Conservation (phyloP, 2,329 filamentous ascomycete genomes). For the Trichoderma gracile region DNA sequence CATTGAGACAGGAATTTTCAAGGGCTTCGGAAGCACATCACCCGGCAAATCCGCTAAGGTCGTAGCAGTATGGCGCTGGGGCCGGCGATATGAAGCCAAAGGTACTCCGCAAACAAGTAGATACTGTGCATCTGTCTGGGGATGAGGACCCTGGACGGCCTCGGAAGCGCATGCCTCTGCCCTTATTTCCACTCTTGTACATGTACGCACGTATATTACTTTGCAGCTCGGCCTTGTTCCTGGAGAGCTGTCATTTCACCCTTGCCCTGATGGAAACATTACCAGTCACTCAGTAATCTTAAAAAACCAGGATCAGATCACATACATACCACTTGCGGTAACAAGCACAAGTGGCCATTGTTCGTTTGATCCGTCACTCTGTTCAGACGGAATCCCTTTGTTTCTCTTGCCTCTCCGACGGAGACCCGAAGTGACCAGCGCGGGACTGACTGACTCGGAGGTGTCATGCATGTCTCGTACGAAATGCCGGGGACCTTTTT, state of each 20-base stretch:
- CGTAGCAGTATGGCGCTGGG: neutral
- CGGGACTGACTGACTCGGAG: slow-evolving; percentile 12
- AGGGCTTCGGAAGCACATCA: slow-evolving; percentile 23
- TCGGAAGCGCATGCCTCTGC: slow-evolving; percentile 1
- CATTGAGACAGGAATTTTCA: slow-evolving; percentile 10
- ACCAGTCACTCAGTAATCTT: slow-evolving; percentile 21
- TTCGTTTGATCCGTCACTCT: slow-evolving; percentile 7
- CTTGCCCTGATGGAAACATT: neutral
- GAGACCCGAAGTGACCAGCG: neutral
- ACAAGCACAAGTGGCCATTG: neutral
- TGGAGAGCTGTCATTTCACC: slow-evolving; percentile 15
- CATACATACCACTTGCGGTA: neutral
- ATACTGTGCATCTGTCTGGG: slow-evolving; percentile 10
- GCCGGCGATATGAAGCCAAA: no score
- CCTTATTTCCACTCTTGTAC: slow-evolving; percentile 11
- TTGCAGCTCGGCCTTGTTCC: slow-evolving; percentile 15
- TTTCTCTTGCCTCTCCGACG: slow-evolving; percentile 3
- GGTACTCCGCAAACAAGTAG: neutral
- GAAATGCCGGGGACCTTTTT: neutral
- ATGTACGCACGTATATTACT: neutral
- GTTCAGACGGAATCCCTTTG: neutral
- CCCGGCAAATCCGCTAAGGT: slow-evolving; percentile 14
- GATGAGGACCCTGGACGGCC: neutral
- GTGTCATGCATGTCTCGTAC: neutral
- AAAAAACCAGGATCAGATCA: slow-evolving; percentile 1